Evolutionary conservation across 2,329 filamentous ascomycete genomes (phyloP), one percentile per base, ranked within the genome.

Genomic region (Aspergillus neotritici): DNA sequence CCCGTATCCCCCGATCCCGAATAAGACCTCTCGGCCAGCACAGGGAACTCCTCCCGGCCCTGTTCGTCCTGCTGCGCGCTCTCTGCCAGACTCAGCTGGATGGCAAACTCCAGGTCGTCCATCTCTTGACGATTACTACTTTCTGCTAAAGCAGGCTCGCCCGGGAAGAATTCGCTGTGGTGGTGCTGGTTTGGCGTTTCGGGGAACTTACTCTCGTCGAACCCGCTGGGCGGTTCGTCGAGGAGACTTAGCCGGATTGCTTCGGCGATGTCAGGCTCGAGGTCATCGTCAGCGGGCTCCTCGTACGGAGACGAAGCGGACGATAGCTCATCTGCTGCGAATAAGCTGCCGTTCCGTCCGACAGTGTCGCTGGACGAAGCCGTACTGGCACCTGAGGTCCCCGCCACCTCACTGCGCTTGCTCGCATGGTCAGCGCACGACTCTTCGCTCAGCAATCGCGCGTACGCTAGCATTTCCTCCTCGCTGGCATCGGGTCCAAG

Each of bases 391-490:
- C 64, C 64, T 34, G 66, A 73, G 47, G 61, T 70, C 9, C 55
- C 60, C 6, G 60, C 51, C 5, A 63, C 67, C 25, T 74, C 70
- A 38, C 67, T 66, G 11, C 67, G 64, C 32, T 76, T 75, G 29
- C 63, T 57, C 35, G 69, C 67, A 38, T 79, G 78, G 16, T 65
- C 68, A 37, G 72, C 71, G 37, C 75, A 68, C 6, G 72, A 67
- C 55, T 84, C 80, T 57, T 83, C 73, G 38, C 79, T 82, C 30
- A 84, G 61, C 61, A 84, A 69, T 11, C 76, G 74, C 6, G 80
- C 80, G 58, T 83, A 83, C 2, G 78, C 78, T 16, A 84, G 56
- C 38, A 82, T 71, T 51, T 83, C 78, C 41, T 83, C 80, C 52
- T 84, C 79, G 44, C 67, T 76, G 3, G 73, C 70, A 41, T 72